phyloP scores from a whole-genome alignment of 768 basidiomycete genomes.

The Trametes sanguinea region DNA sequence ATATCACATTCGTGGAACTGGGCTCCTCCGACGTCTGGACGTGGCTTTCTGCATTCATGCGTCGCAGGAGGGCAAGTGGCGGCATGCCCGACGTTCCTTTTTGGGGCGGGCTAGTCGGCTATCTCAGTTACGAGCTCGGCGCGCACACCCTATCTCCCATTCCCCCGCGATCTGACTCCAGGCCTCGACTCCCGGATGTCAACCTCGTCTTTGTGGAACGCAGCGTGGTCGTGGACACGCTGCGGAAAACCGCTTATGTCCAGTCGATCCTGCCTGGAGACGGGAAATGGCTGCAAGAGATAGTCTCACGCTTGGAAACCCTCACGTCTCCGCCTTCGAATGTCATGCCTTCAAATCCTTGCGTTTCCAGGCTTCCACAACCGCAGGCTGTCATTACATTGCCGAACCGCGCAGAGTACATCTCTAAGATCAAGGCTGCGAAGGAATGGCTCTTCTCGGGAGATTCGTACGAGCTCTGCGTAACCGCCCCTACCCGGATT shows the following conservation, averaged over 20 bases:
- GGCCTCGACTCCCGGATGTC: constrained; percentile 60
- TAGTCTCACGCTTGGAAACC: constrained; percentile 34
- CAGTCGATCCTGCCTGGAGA: constrained; percentile 68
- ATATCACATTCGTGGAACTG: constrained; percentile 44
- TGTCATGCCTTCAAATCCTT: constrained; percentile 2
- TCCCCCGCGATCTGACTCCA: constrained; percentile 26
- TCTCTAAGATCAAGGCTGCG: constrained; percentile 65
- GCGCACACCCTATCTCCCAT: constrained; percentile 54
- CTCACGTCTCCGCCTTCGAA: constrained; percentile 19
- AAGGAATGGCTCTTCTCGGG: constrained; percentile 78
- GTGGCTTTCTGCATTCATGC: constrained; percentile 76
- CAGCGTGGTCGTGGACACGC: constrained; percentile 67
- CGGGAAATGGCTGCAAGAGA: constrained; percentile 58
- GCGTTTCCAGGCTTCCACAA: constrained; percentile 11
- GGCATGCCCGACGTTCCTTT: constrained; percentile 65
- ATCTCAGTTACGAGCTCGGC: constrained; percentile 80
- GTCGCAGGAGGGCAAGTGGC: constrained; percentile 43
- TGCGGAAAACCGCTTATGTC: constrained; percentile 51
- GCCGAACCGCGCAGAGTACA: constrained; percentile 63
- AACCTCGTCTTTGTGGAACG: constrained; percentile 79
- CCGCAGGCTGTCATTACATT: constrained; percentile 40
- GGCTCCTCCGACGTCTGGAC: constrained; percentile 64
- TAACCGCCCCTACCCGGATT: constrained; percentile 75
- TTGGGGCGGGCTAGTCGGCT: constrained; percentile 83
- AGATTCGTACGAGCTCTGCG: constrained; percentile 91